Percentiles rank a stretch among this genome's conserved stretches.
Evolutionary conservation across 2,329 filamentous ascomycete species (phyloP).

Genomic region (Colletotrichum australisinense): DNA sequence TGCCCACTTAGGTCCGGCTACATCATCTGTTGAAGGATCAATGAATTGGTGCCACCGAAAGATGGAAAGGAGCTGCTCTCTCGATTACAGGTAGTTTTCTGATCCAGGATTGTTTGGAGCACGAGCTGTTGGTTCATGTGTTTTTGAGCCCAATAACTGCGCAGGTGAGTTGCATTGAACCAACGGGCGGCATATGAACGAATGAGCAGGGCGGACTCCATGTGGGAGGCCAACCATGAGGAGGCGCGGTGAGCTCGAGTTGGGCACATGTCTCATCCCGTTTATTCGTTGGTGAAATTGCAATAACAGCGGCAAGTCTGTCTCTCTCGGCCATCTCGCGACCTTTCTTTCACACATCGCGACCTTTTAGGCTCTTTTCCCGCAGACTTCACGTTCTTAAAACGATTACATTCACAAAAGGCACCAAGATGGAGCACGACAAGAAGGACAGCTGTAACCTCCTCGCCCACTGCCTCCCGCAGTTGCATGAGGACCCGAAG

Average conservation of each 20-base stretch:
- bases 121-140: neutral
- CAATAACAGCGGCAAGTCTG: neutral
- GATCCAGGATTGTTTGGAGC: neutral
- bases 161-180: neutral
- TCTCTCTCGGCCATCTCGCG: too few relatives aligned
- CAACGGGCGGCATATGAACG: neutral
- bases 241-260: too few relatives aligned
- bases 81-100: neutral
- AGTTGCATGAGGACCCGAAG: neutral
- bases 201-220: neutral
- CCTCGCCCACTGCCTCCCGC: neutral
- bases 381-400: too few relatives aligned
- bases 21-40: neutral
- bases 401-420: neutral
- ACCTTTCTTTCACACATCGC: neutral
- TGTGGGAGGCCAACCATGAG: slow-evolving; percentile 9
- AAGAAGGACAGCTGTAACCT: neutral
- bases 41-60: neutral
- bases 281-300: neutral
- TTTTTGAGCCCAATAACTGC: neutral
- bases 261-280: neutral
- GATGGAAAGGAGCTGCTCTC: neutral
- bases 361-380: neutral
- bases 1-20: neutral
- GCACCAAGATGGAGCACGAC: neutral